Percentiles rank a stretch among this genome's conserved stretches.
phyloP scores from a whole-genome alignment of 352 stramenopile species.

The Globisporangium polare region DNA sequence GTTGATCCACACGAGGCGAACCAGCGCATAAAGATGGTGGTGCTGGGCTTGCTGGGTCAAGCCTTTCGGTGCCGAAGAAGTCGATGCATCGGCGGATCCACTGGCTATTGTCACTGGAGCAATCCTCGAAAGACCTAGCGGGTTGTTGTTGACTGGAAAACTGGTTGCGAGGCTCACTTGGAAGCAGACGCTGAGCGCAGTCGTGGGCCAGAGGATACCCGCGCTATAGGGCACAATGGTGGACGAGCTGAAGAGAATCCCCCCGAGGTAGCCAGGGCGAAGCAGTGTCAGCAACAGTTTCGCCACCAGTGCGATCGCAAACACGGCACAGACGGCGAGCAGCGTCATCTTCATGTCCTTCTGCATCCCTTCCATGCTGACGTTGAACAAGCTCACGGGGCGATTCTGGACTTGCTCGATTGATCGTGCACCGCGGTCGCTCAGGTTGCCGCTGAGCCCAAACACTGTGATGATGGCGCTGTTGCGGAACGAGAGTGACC shows the following conservation, averaged over 20 bases:
- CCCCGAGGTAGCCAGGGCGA: neutral
- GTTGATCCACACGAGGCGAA: neutral
- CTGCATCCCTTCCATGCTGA: constrained; percentile 14
- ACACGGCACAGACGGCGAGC: constrained; percentile 8
- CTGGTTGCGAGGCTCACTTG: neutral
- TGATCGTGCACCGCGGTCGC: neutral
- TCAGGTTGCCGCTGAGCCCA: neutral
- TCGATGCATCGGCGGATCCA: neutral
- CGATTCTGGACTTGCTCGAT: constrained; percentile 3
- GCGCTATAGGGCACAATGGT: constrained; percentile 15
- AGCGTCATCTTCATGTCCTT: constrained; percentile 22
- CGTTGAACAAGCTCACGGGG: constrained; percentile 14
- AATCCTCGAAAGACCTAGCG: neutral
- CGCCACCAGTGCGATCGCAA: constrained; percentile 8
- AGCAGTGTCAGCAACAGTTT: constrained; percentile 4
- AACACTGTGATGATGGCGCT: constrained; percentile 13
- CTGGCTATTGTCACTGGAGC: neutral
- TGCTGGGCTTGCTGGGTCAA: neutral
- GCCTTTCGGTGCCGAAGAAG: neutral
- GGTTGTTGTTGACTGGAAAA: neutral
- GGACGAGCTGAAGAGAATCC: constrained; percentile 10
- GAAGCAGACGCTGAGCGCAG: constrained; percentile 12
- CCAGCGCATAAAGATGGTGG: neutral
- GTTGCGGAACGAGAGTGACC: constrained; percentile 16
- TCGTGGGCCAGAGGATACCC: constrained; percentile 15